Base-by-base conservation (phyloP, 345 rosid species). In the Cardamine resedifolia region DNA sequence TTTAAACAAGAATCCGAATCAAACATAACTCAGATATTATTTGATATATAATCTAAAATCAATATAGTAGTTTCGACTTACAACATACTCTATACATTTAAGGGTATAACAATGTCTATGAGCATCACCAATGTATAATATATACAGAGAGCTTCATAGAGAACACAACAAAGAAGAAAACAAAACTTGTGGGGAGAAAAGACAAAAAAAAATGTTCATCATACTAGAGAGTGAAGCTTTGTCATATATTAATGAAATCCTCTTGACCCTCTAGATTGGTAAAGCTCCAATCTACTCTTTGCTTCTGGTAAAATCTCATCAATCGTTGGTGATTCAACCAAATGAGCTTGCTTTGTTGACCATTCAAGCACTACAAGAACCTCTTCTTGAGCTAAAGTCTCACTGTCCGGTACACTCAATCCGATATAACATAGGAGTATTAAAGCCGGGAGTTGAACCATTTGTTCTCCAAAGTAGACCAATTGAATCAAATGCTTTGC, bases 181-280 rank as follows among this genome's bases (percentile, higher is more conserved):
- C 30, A 73, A 56, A 73, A 52, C 60, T 38, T 16, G 41, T 36
- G 27, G 2, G 30, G 30, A 3, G 8, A 20, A 31, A 18, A 43
- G 16, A 12, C 5, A 5, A 44, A 53, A 30, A 49, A 58, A 10
- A 53, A 24, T 59, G 68, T 59, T 50, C 55, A 66, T 50, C 55
- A 66, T 58, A 49, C 78, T 66, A 61, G 44, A 61, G 44, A 53
- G 10, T 50, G 49, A 57, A 63, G 16, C 58, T 31, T 60, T 43
- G 26, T 5, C 9, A 10, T 57, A 12, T 30, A 51, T 83, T 67
- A 84, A 59, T 86, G 76, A 67, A 82, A 85, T 41, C 87, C 82
- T 81, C 84, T 80, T 64, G 89, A 79, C 19, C 89, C 89, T 79
- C 96, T 88, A 50, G 93, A 86, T 74, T 86, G 96, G 61, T 86